phyloP scores from a whole-genome alignment of 2,329 filamentous ascomycete genomes.

The Plectosphaerella sp. region DNA sequence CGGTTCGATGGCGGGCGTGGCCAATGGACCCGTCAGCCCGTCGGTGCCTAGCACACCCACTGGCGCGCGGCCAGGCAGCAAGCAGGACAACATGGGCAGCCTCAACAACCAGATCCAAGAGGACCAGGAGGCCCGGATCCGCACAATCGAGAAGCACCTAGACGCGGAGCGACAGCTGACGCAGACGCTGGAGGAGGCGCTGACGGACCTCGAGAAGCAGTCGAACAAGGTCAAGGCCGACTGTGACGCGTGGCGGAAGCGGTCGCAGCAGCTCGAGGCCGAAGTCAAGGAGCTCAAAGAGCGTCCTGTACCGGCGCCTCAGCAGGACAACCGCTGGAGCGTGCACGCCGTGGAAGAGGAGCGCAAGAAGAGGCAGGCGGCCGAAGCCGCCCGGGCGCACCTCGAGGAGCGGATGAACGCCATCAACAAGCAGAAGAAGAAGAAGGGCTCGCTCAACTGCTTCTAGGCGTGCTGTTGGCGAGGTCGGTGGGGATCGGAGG shows the following conservation, averaged over 20 bases:
- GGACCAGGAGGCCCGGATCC: slow-evolving; percentile 91
- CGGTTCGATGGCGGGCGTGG: slow-evolving; percentile 12
- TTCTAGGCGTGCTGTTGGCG: slow-evolving; percentile 58
- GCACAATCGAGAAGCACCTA: slow-evolving; percentile 94
- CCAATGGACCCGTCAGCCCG: slow-evolving; percentile 32
- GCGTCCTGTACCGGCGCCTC: slow-evolving; percentile 35
- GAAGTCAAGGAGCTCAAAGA: slow-evolving; percentile 66
- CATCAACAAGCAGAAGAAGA: slow-evolving; percentile 88
- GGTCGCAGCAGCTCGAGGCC: slow-evolving; percentile 68
- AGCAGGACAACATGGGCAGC: slow-evolving; percentile 56
- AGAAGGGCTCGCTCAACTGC: slow-evolving; percentile 93
- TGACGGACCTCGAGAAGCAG: slow-evolving; percentile 88
- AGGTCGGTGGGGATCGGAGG: too few relatives aligned
- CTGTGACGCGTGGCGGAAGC: slow-evolving; percentile 86
- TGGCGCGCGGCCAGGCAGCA: slow-evolving; percentile 70
- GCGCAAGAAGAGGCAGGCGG: slow-evolving; percentile 83
- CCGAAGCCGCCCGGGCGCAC: slow-evolving; percentile 82
- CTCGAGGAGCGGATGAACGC: slow-evolving; percentile 94
- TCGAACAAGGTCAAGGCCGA: slow-evolving; percentile 90
- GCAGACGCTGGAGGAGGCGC: slow-evolving; percentile 88
- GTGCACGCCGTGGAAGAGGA: slow-evolving; percentile 95
- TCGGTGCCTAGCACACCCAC: slow-evolving; percentile 45
- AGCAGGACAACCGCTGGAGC: slow-evolving; percentile 57
- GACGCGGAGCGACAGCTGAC: slow-evolving; percentile 96
- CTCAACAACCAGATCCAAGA: slow-evolving; percentile 78